phyloP scores from a whole-genome alignment of 352 stramenopile species.

The Pythium sp. region DNA sequence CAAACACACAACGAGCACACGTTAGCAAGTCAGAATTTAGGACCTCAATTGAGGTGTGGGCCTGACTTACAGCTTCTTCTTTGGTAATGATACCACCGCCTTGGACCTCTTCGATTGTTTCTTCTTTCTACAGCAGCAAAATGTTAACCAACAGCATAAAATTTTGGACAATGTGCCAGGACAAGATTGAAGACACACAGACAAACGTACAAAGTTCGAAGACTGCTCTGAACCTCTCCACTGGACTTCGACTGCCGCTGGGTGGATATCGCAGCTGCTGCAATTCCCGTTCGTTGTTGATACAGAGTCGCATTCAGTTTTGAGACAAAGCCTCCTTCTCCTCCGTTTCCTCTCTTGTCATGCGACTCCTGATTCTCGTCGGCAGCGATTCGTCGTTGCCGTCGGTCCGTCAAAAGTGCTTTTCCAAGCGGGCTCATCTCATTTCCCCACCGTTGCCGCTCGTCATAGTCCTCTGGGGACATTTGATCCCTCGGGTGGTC shows the following conservation, averaged over 20 bases:
- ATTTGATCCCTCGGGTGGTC: constrained; percentile 31
- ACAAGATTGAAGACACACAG: background rate
- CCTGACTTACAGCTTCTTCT: constrained; percentile 22
- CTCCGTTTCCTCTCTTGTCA: background rate
- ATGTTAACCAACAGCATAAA: background rate
- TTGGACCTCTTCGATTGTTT: constrained; percentile 17
- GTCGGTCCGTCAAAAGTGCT: constrained; percentile 19
- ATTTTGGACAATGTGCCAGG: background rate
- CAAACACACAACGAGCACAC: background rate
- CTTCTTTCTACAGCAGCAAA: background rate
- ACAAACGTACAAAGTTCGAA: constrained; percentile 13
- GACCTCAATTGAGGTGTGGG: background rate
- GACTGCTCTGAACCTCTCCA: constrained; percentile 2
- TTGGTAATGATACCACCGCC: constrained; percentile 17
- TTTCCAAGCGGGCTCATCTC: constrained; percentile 18
- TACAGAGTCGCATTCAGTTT: background rate
- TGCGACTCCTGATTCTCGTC: constrained; percentile 17
- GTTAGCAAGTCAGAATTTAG: background rate
- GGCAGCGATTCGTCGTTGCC: background rate
- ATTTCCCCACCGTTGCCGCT: background rate
- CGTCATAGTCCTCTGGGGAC: background rate
- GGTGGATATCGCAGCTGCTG: background rate
- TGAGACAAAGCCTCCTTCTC: background rate
- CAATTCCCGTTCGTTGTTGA: background rate
- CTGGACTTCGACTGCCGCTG: constrained; percentile 20